Evolutionary conservation across 306 rosid genomes (phyloP), one percentile per base, ranked within the genome.

Genomic region (Astragalus membranaceus): DNA sequence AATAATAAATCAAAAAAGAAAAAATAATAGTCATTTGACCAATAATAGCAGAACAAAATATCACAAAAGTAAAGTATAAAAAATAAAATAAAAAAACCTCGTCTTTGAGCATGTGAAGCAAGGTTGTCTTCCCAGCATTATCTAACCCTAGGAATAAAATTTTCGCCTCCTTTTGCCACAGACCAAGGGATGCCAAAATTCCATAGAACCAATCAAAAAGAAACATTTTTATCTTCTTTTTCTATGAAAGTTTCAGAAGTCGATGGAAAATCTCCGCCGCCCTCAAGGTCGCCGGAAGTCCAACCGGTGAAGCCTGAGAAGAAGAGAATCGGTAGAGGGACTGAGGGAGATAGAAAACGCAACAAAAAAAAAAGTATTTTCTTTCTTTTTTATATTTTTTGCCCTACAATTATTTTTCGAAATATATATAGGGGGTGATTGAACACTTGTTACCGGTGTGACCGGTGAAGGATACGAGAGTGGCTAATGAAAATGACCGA

Each of bases 51-150:
- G 8, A 10, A 13, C 54, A 30, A 44, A 51, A 80, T 2, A 55
- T 17, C 6, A 12, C 7, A 59, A 41, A 41, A 15, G n/a, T 12
- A 30, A 23, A 79, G 37, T 26, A 5, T 4, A 35, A 14, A 8
- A 52, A 13, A 13, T 37, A 69, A 60, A 57, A 5, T 33, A 20
- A 43, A 11, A 53, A 53, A 32, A 88, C 97, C 97, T 88, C 92
- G 15, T 88, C 97, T 70, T 88, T 90, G 33, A 90, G 89, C 97
- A 90, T 90, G 80, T 88, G 92, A 79, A 90, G 97, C 82, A 90
- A 79, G 71, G 96, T 87, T 63, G 96, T 90, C 80, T 90, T 90
- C 14, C 96, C 96, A 74, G 94, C 75, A 81, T 90, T 87, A 86
- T 88, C 96, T n/a, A 90, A 91, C 62, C 96, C 96, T 20, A 90